phyloP scores from a whole-genome alignment of 2,329 filamentous ascomycete species.

The Ophiocordyceps unilateralis region DNA sequence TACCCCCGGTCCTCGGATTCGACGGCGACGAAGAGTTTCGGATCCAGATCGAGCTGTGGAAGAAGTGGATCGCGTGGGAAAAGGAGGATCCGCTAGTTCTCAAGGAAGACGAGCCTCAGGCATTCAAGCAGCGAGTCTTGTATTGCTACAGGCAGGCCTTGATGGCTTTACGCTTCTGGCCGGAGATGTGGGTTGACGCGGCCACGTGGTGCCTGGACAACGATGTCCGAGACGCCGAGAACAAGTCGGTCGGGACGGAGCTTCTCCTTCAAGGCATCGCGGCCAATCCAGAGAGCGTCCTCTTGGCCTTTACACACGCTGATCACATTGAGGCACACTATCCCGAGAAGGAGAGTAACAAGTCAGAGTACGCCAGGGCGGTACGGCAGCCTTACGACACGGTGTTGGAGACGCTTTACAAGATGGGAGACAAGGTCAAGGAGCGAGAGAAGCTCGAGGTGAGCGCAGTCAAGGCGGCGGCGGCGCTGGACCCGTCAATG shows the following conservation, averaged over 20 bases:
- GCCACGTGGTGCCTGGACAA: slow-evolving; percentile 85
- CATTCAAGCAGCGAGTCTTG: slow-evolving; percentile 62
- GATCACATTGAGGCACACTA: slow-evolving; percentile 73
- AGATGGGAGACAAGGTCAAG: slow-evolving; percentile 58
- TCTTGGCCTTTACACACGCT: slow-evolving; percentile 77
- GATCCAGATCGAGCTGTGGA: slow-evolving; percentile 78
- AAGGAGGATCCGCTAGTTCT: slow-evolving; percentile 81
- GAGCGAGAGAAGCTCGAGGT: slow-evolving; percentile 42
- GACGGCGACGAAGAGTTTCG: slow-evolving; percentile 73
- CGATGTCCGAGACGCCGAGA: slow-evolving; percentile 43
- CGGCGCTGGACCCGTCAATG: slow-evolving; percentile 17
- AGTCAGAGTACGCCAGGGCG: slow-evolving; percentile 58
- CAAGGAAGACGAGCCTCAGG: slow-evolving; percentile 59
- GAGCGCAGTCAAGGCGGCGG: slow-evolving; percentile 36
- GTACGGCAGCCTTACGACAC: slow-evolving; percentile 73
- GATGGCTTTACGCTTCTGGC: slow-evolving; percentile 88
- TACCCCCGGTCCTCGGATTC: slow-evolving; percentile 73
- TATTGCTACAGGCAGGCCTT: slow-evolving; percentile 89
- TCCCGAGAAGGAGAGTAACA: slow-evolving; percentile 59
- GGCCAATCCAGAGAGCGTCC: slow-evolving; percentile 84
- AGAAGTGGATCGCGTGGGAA: slow-evolving; percentile 89
- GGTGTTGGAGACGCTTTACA: slow-evolving; percentile 76
- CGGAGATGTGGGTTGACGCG: slow-evolving; percentile 89
- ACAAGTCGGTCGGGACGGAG: slow-evolving; percentile 45
- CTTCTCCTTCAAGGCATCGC: slow-evolving; percentile 69